A percentile compares a stretch with the other conserved stretches of the same genome.
Evolutionary conservation across 768 basidiomycete species (phyloP).

Genomic region (Podaxis carcinomalis): DNA sequence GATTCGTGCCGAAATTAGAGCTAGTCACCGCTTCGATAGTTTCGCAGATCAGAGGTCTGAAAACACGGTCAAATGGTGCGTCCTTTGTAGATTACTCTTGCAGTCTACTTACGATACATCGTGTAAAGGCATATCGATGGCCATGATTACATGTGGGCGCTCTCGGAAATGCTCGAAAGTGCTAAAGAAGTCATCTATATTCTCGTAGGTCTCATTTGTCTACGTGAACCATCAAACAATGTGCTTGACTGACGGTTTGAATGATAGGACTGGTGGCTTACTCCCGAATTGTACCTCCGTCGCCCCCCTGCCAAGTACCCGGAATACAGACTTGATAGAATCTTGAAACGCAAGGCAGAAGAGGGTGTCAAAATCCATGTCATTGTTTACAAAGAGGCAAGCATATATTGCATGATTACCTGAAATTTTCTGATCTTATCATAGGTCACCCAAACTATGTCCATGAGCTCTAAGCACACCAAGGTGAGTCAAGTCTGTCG

Average conservation of each 20-base stretch:
- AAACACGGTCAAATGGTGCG: constrained; percentile 81
- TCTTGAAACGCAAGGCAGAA: constrained; percentile 85
- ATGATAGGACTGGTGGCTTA: constrained; percentile 85
- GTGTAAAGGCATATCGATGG: constrained; percentile 77
- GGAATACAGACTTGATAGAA: constrained; percentile 84
- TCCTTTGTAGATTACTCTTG: background rate
- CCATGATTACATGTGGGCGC: constrained; percentile 94
- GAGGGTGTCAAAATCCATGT: constrained; percentile 91
- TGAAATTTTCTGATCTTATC: background rate
- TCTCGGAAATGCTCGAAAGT: constrained; percentile 83
- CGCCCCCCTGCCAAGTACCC: constrained; percentile 83
- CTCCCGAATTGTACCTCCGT: constrained; percentile 91
- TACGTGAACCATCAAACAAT: background rate
- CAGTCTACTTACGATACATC: background rate
- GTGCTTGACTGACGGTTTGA: background rate
- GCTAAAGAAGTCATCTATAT: constrained; percentile 88
- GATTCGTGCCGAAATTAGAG: constrained; percentile 70
- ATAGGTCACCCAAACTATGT: constrained; percentile 88
- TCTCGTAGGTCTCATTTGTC: constrained; percentile 38
- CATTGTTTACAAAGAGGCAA: constrained; percentile 89
- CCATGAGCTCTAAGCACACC: constrained; percentile 82
- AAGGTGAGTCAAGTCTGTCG: constrained; percentile 38
- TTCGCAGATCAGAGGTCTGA: constrained; percentile 71
- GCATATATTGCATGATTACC: background rate
- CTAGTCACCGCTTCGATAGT: constrained; percentile 76